Evolutionary conservation across 805 yeast genomes (phyloP), one percentile per base, ranked within the genome.

Genomic region (Yarrowia divulgata): DNA sequence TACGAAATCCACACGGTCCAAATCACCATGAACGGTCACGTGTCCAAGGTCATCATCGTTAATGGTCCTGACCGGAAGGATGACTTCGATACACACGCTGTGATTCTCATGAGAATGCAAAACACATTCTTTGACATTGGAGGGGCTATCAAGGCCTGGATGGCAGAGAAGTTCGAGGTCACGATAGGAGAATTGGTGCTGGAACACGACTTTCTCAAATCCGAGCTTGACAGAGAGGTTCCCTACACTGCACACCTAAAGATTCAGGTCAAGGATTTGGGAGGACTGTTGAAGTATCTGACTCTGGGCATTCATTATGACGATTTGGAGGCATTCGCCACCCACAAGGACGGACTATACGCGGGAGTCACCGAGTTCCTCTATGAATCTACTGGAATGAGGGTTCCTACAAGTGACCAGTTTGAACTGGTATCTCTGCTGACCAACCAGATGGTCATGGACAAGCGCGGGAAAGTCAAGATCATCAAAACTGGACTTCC

Each of bases 101-200:
- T 60, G 34, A 18, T 60, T 45, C 66, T 60, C 52, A 60, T 60
- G 66, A 43, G 66, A 60, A 60, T 60, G 66, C 66, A 60, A 43
- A 43, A 34, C 42, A 43, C 66, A 13, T 60, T 60, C 13, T 60
- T 60, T 14, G 66, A 60, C 32, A 45, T 60, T 45, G 40, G 66
- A 12, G 52, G 42, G 6, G 66, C 34, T 3, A 32, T 45, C 8
- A 43, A 34, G 34, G n/a, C 18, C 1, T 60, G 66, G 66, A 13
- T 60, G 34, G 18, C 52, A 8, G 42, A 43, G 8, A 60, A 43
- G 8, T 45, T 60, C 18, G 66, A 60, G 34, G 34, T 35, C 35
- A 32, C 66, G 52, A 60, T 60, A 43, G 14, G 10, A 9, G 66
- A 60, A 8, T 3, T 60, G 40, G 42, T 8, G 29, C 42, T 60